Conservation (phyloP, 305 asterid species). For the Fraxinus platypoda region DNA sequence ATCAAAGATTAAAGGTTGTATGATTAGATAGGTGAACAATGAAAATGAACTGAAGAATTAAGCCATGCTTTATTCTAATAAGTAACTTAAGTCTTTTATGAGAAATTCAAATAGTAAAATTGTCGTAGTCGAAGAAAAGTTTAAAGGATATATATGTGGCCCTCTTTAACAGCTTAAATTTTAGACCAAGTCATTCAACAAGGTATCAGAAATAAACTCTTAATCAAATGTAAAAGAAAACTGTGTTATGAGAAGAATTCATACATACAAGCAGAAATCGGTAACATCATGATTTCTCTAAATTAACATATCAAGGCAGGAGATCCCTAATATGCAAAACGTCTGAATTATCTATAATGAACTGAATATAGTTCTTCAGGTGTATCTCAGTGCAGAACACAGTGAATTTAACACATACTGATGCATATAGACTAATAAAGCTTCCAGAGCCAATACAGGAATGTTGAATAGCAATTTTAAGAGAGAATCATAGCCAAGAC, state of each 20-base stretch:
- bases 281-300: neutral
- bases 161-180: neutral
- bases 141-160: neutral
- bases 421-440: neutral
- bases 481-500: neutral
- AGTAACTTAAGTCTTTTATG: neutral
- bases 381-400: neutral
- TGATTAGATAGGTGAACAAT: neutral
- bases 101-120: neutral
- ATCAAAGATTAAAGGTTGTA: neutral
- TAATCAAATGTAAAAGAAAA: neutral
- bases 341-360: neutral
- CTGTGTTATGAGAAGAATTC: neutral
- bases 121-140: neutral
- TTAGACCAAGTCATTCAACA: neutral
- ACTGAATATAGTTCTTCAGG: neutral
- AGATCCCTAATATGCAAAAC: slow-evolving; percentile 6
- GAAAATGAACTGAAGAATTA: neutral
- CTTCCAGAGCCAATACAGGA: neutral
- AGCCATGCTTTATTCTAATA: neutral
- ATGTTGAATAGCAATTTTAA: neutral
- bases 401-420: neutral
- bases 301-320: neutral
- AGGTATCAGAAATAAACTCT: neutral
- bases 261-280: neutral